phyloP scores from a whole-genome alignment of 257 asterid species.

The Gentiana straminea region DNA sequence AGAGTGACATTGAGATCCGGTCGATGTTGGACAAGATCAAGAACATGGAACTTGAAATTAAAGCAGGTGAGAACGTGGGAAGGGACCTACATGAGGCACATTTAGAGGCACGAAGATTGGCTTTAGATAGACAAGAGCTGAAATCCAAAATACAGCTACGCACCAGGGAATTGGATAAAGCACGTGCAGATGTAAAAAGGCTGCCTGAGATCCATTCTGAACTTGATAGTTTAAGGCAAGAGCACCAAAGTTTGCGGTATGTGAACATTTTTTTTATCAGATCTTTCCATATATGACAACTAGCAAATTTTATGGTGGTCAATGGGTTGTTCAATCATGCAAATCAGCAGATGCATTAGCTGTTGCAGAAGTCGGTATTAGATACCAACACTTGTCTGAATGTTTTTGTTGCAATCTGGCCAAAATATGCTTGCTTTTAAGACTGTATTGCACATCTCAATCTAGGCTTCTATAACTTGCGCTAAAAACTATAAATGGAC shows the following conservation, averaged over 20 bases:
- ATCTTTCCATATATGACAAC: too few species aligned
- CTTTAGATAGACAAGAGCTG: conserved; percentile 41
- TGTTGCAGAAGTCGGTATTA: too few species aligned
- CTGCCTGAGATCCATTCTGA: conserved; percentile 49
- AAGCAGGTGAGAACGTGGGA: conserved; percentile 34
- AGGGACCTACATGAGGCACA: conserved; percentile 49
- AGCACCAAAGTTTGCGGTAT: conserved; percentile 66
- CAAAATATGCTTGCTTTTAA: too few species aligned
- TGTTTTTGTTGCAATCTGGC: too few species aligned
- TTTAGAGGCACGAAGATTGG: conserved; percentile 49
- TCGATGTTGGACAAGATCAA: conserved; percentile 55
- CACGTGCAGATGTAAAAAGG: conserved; percentile 35
- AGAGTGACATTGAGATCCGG: conserved; percentile 69
- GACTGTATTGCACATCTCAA: too few species aligned
- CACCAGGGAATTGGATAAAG: conserved; percentile 44
- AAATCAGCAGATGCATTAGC: too few species aligned
- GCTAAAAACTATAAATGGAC: too few species aligned
- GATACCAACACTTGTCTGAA: too few species aligned
- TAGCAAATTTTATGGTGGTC: too few species aligned
- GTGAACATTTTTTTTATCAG: conserved; percentile 7
- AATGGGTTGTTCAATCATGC: too few species aligned
- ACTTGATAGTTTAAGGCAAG: conserved; percentile 54
- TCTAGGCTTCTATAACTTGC: too few species aligned
- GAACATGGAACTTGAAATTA: conserved; percentile 48
- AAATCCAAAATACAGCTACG: conserved; percentile 38